Evolutionary conservation across 1,139 yeast genomes (phyloP), one percentile per base, ranked within the genome.

Genomic region (Schizosaccharomyces versatilis): DNA sequence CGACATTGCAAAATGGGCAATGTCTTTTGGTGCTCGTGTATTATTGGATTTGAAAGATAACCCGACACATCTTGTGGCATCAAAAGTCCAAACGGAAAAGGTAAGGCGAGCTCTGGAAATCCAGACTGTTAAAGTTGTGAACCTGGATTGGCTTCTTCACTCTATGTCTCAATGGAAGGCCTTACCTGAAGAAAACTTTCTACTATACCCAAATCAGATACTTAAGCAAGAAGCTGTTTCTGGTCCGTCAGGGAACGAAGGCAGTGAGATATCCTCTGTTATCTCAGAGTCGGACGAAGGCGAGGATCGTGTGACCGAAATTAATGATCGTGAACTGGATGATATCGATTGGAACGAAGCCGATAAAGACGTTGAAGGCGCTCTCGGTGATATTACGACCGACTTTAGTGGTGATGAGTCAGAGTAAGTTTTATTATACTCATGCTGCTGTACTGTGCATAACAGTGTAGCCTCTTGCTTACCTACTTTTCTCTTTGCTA

Each of bases 1-100:
- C 1, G 95, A 85, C 65, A 84, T 90, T 54, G 96, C 88, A 1
- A 78, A 81, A 36, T 88, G 97, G 96, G 83, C 90, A 15, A 76
- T 78, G 56, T 84, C 88, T 58, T 90, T 90, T 72, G 98, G 98
- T 0, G 97, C 95, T 0, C 73, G 73, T 6, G 88, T 90, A 8
- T 83, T 83, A 0, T 74, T 80, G 17, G 88, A 84, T 59, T 80
- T 84, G 36, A 73, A 76, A 54, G 78, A 79, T 15, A 72, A 77
- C 2, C 90, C 94, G 1, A 93, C 98, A 0, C 98, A 90, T 67
- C 84, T 93, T 6, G 79, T 90, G 36, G 85, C 96, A 52, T 73
- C 73, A 58, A 82, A 80, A 58, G 80, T 84, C 1, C 78, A 80
- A 17, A 80, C 86, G 1, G 76, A 78, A 62, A 90, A 90, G 66